A percentile compares a stretch with the other conserved stretches of the same genome.
Conservation (phyloP, 495 filamentous ascomycete species). For the Pyronema domesticum region DNA sequence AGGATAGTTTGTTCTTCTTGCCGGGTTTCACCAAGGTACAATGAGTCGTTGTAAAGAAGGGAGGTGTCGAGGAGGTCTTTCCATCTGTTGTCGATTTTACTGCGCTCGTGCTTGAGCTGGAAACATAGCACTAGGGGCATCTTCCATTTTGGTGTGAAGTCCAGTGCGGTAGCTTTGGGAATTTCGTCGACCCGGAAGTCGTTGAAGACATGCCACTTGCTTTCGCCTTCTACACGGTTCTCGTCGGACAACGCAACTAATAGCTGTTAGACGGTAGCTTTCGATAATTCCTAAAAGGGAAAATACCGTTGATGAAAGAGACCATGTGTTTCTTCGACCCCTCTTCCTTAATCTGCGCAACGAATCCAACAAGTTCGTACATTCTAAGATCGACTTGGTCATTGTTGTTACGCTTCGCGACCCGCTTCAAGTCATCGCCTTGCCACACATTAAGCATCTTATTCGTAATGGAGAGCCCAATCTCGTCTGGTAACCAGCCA, state of each 20-base stretch:
- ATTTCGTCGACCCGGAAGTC: conserved; percentile 85
- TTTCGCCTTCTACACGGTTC: conserved; percentile 33
- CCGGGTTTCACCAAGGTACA: conserved; percentile 22
- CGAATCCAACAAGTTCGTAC: conserved; percentile 82
- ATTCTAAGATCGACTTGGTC: conserved; percentile 51
- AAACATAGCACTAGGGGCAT: conserved; percentile 69
- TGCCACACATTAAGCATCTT: conserved; percentile 80
- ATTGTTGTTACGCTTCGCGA: conserved; percentile 34
- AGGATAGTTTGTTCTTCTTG: conserved; percentile 4
- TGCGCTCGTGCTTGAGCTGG: conserved; percentile 56
- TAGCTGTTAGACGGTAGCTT: not conserved
- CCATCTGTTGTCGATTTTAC: conserved; percentile 69
- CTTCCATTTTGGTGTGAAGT: conserved; percentile 82
- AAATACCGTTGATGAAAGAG: conserved; percentile 59
- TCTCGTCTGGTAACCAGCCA: conserved; percentile 79
- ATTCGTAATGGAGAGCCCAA: conserved; percentile 64
- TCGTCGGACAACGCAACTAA: conserved; percentile 50
- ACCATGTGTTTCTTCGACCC: conserved; percentile 79
- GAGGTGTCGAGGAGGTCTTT: conserved; percentile 64
- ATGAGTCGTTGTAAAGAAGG: conserved; percentile 58
- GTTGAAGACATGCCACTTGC: conserved; percentile 87
- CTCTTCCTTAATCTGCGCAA: conserved; percentile 69
- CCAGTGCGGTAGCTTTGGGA: conserved; percentile 59
- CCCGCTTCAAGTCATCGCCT: conserved; percentile 62
- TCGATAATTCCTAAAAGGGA: not conserved